Evolutionary conservation across 2,329 filamentous ascomycete genomes (phyloP).

Genomic region (Catunica adiposa): DNA sequence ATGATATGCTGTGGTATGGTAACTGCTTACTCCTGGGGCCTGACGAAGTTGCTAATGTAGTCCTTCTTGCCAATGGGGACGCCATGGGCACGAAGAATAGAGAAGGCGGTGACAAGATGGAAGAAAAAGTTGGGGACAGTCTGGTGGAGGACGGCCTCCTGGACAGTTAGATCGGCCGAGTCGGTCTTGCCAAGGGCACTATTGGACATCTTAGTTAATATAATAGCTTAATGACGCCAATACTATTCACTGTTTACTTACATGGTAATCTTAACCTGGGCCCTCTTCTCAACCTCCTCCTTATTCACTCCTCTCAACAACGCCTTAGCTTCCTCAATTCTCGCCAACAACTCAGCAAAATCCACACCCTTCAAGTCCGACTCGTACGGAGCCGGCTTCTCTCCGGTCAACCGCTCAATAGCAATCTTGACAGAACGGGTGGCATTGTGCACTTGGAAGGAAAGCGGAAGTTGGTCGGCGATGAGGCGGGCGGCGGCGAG

Average conservation of each 20-base stretch:
- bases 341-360: slow-evolving; percentile 20
- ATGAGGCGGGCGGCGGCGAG: slow-evolving; percentile 16
- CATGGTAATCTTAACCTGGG: slow-evolving; percentile 17
- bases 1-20: neutral
- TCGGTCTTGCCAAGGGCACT: neutral
- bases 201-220: slow-evolving; percentile 13
- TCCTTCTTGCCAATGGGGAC: slow-evolving; percentile 42
- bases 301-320: slow-evolving; percentile 19
- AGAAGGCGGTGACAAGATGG: slow-evolving; percentile 39
- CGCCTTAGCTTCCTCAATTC: slow-evolving; percentile 20
- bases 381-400: slow-evolving; percentile 14
- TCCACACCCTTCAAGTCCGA: slow-evolving; percentile 19
- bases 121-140: slow-evolving; percentile 45
- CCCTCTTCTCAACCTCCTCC: slow-evolving; percentile 18
- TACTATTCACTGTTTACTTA: slow-evolving; percentile 16
- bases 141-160: slow-evolving; percentile 28
- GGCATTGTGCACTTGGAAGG: slow-evolving; percentile 22
- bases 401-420: slow-evolving; percentile 19
- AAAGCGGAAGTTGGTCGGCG: slow-evolving; percentile 23
- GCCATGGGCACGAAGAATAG: slow-evolving; percentile 37
- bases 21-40: neutral
- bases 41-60: slow-evolving; percentile 19
- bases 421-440: slow-evolving; percentile 20
- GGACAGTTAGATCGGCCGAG: slow-evolving; percentile 15
- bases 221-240: neutral